Base-by-base conservation (phyloP, 768 basidiomycete species). In the Podaxis sp. region DNA sequence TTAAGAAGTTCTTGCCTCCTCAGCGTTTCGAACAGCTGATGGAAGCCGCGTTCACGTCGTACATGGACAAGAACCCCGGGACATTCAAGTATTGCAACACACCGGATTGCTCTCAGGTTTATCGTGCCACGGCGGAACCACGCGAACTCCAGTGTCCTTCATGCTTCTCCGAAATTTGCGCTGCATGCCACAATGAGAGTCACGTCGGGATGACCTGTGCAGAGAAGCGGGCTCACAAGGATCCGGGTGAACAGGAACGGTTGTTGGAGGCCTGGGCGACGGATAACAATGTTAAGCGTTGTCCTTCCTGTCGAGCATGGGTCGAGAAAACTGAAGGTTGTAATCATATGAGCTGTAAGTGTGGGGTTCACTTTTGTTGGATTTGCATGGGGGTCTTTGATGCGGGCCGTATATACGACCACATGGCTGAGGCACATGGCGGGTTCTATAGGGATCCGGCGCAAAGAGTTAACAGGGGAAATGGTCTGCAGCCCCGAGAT, bases 31-130 rank as follows among this genome's bases (percentile, higher is more conserved):
- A 80, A 28, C 73, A 75, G 0, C 74, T 91, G 53, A 69, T 84
- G n/a, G 79, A 85, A 28, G 79, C 83, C 0, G 82, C 84, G 0
- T 89, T 89, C 66, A 73, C 75, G 51, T 71, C 76, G 0, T 80
- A 90, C 68, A 73, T 89, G 46, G 83, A 85, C 46, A 71, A 80
- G 37, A 83, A 84, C 55, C 78, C 85, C 0, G 74, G 78, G 40
- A 83, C 85, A 49, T 85, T 85, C 69, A 81, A 82, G 58, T 86
- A 87, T 64, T 92, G 91, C 73, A 86, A 84, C 1, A 90, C 88
- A 0, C 85, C 91, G 0, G 89, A 90, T 68, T 92, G 90, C 69
- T 77, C 75, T 4, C 86, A 89, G 66, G 81, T 90, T 3, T 92
- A 92, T 72, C 75, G 80, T 53, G 69, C 70, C 50, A 70, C 72